Base-by-base conservation (phyloP, 495 filamentous ascomycete species). In the Aspergillus olivimuriae region DNA sequence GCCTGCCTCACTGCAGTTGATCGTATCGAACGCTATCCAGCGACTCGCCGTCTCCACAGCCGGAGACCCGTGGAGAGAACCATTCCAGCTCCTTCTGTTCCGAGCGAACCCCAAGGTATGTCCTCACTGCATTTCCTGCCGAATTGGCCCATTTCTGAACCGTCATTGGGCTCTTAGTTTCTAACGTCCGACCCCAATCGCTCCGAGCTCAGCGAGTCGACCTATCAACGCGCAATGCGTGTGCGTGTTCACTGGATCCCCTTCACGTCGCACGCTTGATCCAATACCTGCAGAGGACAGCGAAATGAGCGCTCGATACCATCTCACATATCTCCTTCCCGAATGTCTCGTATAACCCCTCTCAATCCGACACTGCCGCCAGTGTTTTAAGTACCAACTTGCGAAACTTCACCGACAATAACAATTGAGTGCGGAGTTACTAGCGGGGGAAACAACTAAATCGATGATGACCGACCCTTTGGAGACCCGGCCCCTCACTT, bases 401-500 rank as follows among this genome's bases (percentile, higher is more conserved):
- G 24, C 5, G 5, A 5, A 28, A 28, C 11, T 28, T 5, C 5
- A 28, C 24, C 24, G 24, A 28, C 6, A 11, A 28, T 28, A 28
- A 28, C 11, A 28, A 28, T 11, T 28, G 24, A 11, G 34, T n/a
- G n/a, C n/a, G n/a, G n/a, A n/a, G n/a, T n/a, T n/a, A n/a, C n/a
- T n/a, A n/a, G n/a, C n/a, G n/a, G n/a, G n/a, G n/a, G n/a, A n/a
- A n/a, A 43, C 34, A 35, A 44, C 51, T 32, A 39, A 46, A 38
- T 43, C 36, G 48, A 68, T 43, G 38, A 73, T 73, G 68, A 58
- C 63, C 39, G 65, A 65, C 39, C 57, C 61, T 21, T 62, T 60
- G 37, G 63, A 62, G 44, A 52, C 65, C 31, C 63, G 64, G 53
- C 70, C 68, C 41, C 65, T 70, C 22, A 57, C 59, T 35, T 88